Percentiles rank a stretch among this genome's conserved stretches.
These are phyloP conservation scores for Fusarium fracticaudum DNA, from an alignment of 2,329 filamentous ascomycete genomes.

Conservation along the genomic window DNA sequence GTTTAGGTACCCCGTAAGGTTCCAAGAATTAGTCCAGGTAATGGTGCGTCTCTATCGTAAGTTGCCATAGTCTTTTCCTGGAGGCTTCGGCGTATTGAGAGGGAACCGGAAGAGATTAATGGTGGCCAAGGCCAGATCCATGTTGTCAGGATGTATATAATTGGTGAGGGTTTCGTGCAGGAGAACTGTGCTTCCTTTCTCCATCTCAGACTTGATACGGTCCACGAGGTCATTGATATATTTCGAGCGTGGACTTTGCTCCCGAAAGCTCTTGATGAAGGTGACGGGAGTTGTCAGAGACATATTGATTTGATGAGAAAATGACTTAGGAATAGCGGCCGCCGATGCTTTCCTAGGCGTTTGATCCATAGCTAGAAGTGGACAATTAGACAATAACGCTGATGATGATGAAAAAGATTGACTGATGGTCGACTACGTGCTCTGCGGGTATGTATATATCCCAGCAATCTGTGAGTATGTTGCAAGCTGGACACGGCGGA, in stretches of 20 bases:
- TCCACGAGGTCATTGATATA: neutral
- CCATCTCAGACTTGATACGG: neutral
- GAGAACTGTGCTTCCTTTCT: neutral
- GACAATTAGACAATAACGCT: neutral
- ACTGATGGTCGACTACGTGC: neutral
- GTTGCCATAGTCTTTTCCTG: neutral
- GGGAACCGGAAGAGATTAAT: neutral
- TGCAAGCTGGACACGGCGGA: neutral
- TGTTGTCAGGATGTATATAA: neutral
- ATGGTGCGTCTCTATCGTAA: neutral
- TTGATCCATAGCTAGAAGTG: neutral
- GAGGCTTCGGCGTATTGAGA: neutral
- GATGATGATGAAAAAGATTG: neutral
- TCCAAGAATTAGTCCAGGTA: neutral
- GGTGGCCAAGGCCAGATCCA: neutral
- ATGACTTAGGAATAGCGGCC: no score
- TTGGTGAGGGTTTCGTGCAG: neutral
- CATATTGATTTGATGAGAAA: neutral
- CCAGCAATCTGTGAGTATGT: neutral
- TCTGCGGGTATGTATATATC: neutral
- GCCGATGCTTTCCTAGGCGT: neutral
- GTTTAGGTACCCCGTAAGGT: neutral
- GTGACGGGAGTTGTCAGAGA: neutral
- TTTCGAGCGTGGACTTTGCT: neutral
- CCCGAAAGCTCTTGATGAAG: neutral